Evolutionary conservation across 139 green algal genomes (phyloP).

Genomic region (Closterium sp.): DNA sequence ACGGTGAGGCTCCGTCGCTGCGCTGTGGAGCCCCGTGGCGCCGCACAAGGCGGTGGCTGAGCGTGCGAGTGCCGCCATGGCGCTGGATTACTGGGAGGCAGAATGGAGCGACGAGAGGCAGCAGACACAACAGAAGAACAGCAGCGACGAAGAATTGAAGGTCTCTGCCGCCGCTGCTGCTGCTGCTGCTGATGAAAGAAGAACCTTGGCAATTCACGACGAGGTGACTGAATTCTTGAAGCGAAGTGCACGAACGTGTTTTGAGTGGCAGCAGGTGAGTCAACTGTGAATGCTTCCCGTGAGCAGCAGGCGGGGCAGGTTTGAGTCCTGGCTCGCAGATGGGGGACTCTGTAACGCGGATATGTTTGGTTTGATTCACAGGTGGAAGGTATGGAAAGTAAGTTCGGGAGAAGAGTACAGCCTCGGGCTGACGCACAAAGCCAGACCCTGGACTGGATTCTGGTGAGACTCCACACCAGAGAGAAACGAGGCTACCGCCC

Average conservation of each 20-base stretch:
- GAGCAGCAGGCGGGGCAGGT: background rate
- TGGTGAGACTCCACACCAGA: too few species aligned
- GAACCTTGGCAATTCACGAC: too few species aligned
- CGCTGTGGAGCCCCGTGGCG: background rate
- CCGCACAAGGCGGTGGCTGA: background rate
- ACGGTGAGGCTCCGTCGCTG: background rate
- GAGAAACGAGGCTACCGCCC: too few species aligned
- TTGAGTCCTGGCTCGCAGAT: background rate
- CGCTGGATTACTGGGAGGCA: background rate
- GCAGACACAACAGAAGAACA: too few species aligned
- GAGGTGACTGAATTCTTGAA: background rate
- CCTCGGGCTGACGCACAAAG: too few species aligned
- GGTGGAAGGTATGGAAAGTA: background rate
- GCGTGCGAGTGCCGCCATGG: background rate
- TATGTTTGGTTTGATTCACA: background rate
- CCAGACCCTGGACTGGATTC: too few species aligned
- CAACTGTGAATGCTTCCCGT: background rate
- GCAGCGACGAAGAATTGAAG: too few species aligned
- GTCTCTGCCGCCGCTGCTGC: background rate
- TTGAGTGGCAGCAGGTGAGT: background rate
- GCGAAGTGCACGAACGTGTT: background rate
- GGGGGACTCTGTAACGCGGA: too few species aligned
- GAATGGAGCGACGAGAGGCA: background rate
- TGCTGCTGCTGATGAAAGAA: background rate
- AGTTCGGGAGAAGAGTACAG: too few species aligned